Conservation (phyloP, 1,284 basidiomycete genomes). For the Austroboletus novae-zelandiae region DNA sequence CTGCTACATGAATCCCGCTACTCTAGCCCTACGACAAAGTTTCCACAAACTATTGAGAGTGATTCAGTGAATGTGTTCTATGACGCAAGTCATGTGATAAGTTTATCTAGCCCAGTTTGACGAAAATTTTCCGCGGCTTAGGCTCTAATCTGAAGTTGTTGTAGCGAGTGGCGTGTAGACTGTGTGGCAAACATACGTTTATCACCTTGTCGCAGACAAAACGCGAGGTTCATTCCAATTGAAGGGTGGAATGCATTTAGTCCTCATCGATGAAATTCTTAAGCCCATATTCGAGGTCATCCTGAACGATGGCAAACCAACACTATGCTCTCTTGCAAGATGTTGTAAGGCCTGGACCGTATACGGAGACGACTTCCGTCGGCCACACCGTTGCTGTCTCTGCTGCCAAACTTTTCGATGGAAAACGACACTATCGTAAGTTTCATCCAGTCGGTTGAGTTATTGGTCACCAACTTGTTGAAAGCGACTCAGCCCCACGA, state of each 20-base stretch:
- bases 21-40: not conserved
- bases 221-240: not conserved
- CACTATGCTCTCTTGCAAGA: conserved; percentile 36
- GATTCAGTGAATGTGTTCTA: too few relatives aligned
- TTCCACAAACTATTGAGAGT: too few relatives aligned
- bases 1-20: conserved; percentile 1
- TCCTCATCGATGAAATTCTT: conserved; percentile 53
- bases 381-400: conserved; percentile 43
- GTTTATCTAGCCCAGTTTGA: too few relatives aligned
- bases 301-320: conserved; percentile 27
- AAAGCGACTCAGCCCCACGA: conserved; percentile 15
- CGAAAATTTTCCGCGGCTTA: not conserved
- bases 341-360: conserved; percentile 50
- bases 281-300: conserved; percentile 41
- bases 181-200: conserved; percentile 6
- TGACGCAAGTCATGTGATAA: conserved; percentile 9
- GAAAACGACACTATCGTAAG: conserved; percentile 11
- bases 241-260: conserved; percentile 41
- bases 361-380: conserved; percentile 50
- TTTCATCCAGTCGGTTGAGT: not conserved
- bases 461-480: not conserved
- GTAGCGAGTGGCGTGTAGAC: not conserved
- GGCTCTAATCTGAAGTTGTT: not conserved
- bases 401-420: conserved; percentile 37
- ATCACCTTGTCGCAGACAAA: not conserved